Conservation (phyloP, 1,284 basidiomycete genomes). For the Puccinia coronata region DNA sequence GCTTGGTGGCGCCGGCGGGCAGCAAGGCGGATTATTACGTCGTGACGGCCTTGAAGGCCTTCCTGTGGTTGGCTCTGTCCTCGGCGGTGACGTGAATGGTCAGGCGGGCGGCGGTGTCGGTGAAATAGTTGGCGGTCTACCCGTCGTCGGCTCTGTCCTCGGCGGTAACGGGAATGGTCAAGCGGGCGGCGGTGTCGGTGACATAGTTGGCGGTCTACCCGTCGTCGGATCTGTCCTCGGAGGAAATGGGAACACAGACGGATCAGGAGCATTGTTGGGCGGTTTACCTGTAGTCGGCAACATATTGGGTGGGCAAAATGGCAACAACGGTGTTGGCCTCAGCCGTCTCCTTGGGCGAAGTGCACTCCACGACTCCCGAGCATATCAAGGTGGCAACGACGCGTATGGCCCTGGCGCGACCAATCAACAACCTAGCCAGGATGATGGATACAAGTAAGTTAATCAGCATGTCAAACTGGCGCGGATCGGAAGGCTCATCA, state of each 20-base stretch:
- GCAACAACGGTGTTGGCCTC: not conserved
- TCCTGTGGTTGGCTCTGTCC: not conserved
- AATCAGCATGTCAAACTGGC: not conserved
- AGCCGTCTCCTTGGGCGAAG: not conserved
- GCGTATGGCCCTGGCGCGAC: not conserved
- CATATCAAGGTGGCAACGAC: not conserved
- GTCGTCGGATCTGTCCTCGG: not conserved
- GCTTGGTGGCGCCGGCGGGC: not conserved
- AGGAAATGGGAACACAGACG: not conserved
- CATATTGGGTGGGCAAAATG: not conserved
- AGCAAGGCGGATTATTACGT: not conserved
- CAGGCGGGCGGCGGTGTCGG: not conserved
- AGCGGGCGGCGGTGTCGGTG: not conserved
- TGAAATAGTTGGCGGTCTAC: not conserved
- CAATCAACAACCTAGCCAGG: not conserved
- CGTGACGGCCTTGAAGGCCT: not conserved
- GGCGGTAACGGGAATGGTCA: not conserved
- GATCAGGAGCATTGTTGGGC: not conserved
- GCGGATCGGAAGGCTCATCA: not conserved
- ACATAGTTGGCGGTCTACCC: not conserved
- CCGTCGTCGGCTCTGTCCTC: not conserved
- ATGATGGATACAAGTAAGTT: slow-evolving; percentile 14
- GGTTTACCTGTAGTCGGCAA: not conserved
- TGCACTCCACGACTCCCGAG: not conserved
- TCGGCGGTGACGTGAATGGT: not conserved